Evolutionary conservation across 2,329 filamentous ascomycete genomes (phyloP), one percentile per base, ranked within the genome.

Genomic region (Fusarium anguioides): DNA sequence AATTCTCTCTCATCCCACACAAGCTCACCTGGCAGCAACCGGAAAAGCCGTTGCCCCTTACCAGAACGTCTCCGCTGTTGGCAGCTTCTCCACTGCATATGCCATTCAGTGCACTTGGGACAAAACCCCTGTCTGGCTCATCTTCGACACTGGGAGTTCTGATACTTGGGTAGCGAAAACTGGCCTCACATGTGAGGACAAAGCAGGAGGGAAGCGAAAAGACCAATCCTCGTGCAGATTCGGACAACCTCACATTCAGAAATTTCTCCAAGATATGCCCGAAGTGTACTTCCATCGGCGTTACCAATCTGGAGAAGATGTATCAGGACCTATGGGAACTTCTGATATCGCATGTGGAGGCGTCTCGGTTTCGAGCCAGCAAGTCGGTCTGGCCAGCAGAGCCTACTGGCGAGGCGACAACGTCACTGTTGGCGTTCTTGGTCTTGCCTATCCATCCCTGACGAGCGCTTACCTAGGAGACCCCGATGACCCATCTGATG

Each of bases 381-480:
- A 83, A 68, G 78, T 85, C 41, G 82, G 80, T 14, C 76, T 86
- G 20, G 84, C 82, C 41, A 84, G 81, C 68, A 76, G 75, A 56
- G 84, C 83, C 4, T 80, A 79, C 70, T 86, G 84, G 84, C 77
- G 77, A 54, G 84, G 84, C 42, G 81, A 85, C 74, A 85, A 85
- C 71, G 68, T 81, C 40, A 86, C 84, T 23, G 82, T 81, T 53
- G 84, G 84, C 8, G 75, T 86, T 41, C 73, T 86, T 20, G 84
- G 84, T 1, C 77, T 86, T 57, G 83, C 82, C 1, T 86, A 84
- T 53, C 81, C 83, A 4, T 78, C 81, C 37, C 73, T 86, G 27
- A 85, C 83, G 1, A 84, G 80, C 48, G 82, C 80, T 14, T 86
- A 81, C 62, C 76, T 77, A 26, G 82, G 82, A 20, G 71, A 75